Base-by-base conservation (phyloP, 225 moss, liverwort and hornwort species). In the Polytrichum formosum region DNA sequence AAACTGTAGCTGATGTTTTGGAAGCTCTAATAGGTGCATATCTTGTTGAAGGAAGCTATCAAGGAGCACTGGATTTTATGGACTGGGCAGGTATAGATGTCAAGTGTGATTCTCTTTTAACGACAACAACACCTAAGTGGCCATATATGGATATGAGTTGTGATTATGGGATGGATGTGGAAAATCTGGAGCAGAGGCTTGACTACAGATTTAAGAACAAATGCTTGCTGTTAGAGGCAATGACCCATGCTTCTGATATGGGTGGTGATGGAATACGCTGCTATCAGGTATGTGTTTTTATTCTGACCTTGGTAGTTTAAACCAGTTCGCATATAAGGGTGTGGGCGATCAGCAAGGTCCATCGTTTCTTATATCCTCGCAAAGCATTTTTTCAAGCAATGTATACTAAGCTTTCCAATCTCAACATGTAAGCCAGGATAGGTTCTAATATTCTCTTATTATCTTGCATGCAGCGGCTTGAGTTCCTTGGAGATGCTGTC, bases 401-500 rank as follows among this genome's bases (percentile, higher is more conserved):
- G 1, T 2, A 46, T 16, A 4, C 16, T 46, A 13, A 46, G 46
- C 46, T 46, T 35, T 46, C 46, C 16, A 46, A 46, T 46, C 16
- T 46, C 46, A 46, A 46, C 46, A 13, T 46, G 16, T 10, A 13
- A 46, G 46, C 46, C 35, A 46, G 13, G 46, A 46, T 13, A 46
- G 46, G 46, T 16, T 46, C 46, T 46, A 46, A 46, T 16, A 13
- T 46, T 10, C 16, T 46, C 46, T 46, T 13, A 16, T 16, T 13
- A 46, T 46, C 16, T 46, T 66, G 18, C 20, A 19, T 66, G 30
- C 90, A 98, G 98, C 84, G 98, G 26, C 84, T 98, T 73, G 98
- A 98, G 75, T 98, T 92, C 66, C 87, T 98, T n/a, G 98, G 98
- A 77, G 98, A 98, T 64, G 94, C 98, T 16, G 94, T 94, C 63